Base-by-base conservation (phyloP, 352 stramenopile species). In the Plasmopara muralis region DNA sequence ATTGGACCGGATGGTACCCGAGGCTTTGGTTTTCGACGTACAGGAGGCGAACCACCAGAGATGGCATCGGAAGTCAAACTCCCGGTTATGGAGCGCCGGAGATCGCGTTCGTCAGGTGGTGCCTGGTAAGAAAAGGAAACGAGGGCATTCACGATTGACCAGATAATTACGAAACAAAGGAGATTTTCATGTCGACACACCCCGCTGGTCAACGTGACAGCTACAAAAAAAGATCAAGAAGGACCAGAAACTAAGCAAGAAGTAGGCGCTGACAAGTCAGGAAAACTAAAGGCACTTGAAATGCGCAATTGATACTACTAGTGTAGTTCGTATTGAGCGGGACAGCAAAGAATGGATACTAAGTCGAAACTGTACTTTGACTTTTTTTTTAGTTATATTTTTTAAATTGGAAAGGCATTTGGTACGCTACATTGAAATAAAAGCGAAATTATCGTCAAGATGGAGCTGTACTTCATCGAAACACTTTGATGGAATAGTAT, bases 1-100 rank as follows among this genome's bases (percentile, higher is more conserved):
- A 77, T 85, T 47, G 81, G 81, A 30, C 81, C 81, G 15, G 81
- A 91, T 55, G 81, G 81, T 18, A 91, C 78, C 55, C 81, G 81
- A 41, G 81, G 81, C 58, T 91, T 91, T 77, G 77, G 72, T 48
- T 78, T 79, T 43, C 77, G 81, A 57, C 81, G 78, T 65, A 77
- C 64, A 42, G 70, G 77, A 52, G 66, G 59, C 10, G 66, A 66
- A 25, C 55, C 50, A 12, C 70, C 74, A 13, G 79, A 89, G 60
- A 65, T 89, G 57, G 56, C 77, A 35, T 53, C 79, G 47, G 64
- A 73, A 47, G 40, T 73, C 47, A 89, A 89, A 68, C 66, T 75
- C 56, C 50, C 67, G 47, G 62, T 70, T 31, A 77, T 83, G 58
- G 77, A 87, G 62, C 79, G 79, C 68, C 74, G 79, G 63, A 80